Conservation (phyloP, 495 filamentous ascomycete genomes). For the Physcia stellaris region DNA sequence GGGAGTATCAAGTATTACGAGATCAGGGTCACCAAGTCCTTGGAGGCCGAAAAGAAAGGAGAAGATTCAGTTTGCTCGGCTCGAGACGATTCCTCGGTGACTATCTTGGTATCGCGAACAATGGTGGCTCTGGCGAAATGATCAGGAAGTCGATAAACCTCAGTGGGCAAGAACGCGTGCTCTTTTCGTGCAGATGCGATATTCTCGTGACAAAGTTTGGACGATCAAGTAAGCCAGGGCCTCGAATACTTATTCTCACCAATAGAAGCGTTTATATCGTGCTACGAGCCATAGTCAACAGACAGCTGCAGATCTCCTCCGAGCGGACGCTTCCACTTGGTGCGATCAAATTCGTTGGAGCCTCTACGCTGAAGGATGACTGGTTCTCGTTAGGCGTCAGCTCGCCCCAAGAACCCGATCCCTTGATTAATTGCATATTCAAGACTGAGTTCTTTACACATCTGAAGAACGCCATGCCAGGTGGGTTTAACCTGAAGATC, state of each 20-base stretch:
- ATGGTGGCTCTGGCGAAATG: constrained; percentile 66
- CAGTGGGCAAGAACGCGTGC: constrained; percentile 50
- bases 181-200: constrained; percentile 88
- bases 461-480: constrained; percentile 59
- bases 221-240: constrained; percentile 82
- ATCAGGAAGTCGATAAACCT: constrained; percentile 60
- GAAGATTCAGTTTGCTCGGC: constrained; percentile 79
- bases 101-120: constrained; percentile 77
- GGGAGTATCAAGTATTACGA: constrained; percentile 73
- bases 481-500: constrained; percentile 70
- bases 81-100: constrained; percentile 89
- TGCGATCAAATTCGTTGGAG: constrained; percentile 71
- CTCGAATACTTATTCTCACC: constrained; percentile 76
- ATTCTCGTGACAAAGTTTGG: constrained; percentile 86
- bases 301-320: constrained; percentile 62
- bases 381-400: constrained; percentile 92
- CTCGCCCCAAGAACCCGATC: constrained; percentile 79
- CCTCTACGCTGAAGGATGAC: constrained; percentile 74
- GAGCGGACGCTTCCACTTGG: constrained; percentile 74
- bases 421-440: constrained; percentile 79
- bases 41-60: constrained; percentile 73
- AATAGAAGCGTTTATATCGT: constrained; percentile 77
- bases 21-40: constrained; percentile 84
- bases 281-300: constrained; percentile 68
- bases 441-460: constrained; percentile 98